phyloP scores from a whole-genome alignment of 495 filamentous ascomycete species.

The Ramalina intermedia region DNA sequence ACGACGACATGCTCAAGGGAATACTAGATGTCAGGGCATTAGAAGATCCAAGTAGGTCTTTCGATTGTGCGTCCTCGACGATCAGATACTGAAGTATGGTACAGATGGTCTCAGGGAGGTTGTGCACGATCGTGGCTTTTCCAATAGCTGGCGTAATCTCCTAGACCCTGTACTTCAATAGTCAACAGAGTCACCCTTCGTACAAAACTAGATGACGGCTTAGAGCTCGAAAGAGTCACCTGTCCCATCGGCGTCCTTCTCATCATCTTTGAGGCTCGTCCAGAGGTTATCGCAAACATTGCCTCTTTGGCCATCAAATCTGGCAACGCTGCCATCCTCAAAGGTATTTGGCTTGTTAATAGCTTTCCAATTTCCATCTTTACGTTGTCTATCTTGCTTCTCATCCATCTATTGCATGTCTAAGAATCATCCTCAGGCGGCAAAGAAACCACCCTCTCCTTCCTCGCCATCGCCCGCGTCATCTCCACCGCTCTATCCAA shows the following conservation, averaged over 20 bases:
- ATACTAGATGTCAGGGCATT: conserved; percentile 80
- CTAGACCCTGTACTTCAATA: conserved; percentile 21
- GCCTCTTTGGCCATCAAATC: conserved; percentile 95
- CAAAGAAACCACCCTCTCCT: conserved; percentile 89
- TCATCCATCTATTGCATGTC: not conserved
- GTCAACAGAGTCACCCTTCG: conserved; percentile 75
- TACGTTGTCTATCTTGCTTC: not conserved
- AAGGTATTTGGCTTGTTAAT: conserved; percentile 36
- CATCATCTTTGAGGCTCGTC: conserved; percentile 95
- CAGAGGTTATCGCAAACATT: conserved; percentile 98
- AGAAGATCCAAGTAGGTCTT: conserved; percentile 65
- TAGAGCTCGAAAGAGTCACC: conserved; percentile 70
- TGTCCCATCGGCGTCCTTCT: conserved; percentile 92
- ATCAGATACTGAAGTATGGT: conserved; percentile 8
- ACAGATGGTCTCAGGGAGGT: conserved; percentile 7
- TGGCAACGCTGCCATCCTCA: conserved; percentile 91
- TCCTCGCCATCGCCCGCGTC: conserved; percentile 70
- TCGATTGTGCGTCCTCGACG: not conserved
- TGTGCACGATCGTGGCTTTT: conserved; percentile 2
- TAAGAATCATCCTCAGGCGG: conserved; percentile 39
- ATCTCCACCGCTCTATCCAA: conserved; percentile 65
- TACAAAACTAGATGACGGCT: conserved; percentile 77
- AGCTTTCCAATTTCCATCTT: not conserved
- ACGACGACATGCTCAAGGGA: conserved; percentile 93
- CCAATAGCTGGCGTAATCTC: not conserved